These are phyloP conservation scores for Jacaranda copaia DNA, from an alignment of 257 asterid species.

Conservation along the genomic window DNA sequence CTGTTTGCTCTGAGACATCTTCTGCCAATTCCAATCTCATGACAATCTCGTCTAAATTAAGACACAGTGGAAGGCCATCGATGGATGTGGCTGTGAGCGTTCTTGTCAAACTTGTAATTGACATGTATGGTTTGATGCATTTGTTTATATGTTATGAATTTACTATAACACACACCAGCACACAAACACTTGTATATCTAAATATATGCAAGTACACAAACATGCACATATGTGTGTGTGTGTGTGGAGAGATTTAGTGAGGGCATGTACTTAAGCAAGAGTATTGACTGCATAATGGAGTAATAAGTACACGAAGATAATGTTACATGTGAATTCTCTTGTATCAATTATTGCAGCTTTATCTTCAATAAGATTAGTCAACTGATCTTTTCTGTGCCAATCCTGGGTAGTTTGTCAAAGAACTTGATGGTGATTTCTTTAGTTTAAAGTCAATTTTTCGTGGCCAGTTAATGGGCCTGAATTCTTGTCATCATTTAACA, in stretches of 20 bases:
- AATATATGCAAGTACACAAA: neutral
- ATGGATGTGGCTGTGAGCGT: slow-evolving; percentile 99
- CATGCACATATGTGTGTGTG: neutral
- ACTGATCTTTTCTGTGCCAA: neutral
- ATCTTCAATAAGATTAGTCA: slow-evolving; percentile 3
- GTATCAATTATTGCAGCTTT: slow-evolving; percentile 19
- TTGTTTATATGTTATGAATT: slow-evolving; percentile 29
- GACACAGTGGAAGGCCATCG: slow-evolving; percentile 89
- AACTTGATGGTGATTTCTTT: slow-evolving; percentile 5
- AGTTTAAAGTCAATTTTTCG: slow-evolving; percentile 3
- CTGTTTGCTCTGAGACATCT: slow-evolving; percentile 93
- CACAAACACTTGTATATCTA: slow-evolving; percentile 4
- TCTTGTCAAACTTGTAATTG: slow-evolving; percentile 96
- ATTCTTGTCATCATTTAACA: neutral
- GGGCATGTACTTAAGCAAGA: slow-evolving; percentile 18
- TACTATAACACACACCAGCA: slow-evolving; percentile 9
- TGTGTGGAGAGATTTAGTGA: neutral
- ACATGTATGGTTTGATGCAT: slow-evolving; percentile 76
- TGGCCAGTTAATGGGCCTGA: neutral
- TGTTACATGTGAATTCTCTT: slow-evolving; percentile 22
- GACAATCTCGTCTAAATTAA: slow-evolving; percentile 85
- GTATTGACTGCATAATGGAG: slow-evolving; percentile 17
- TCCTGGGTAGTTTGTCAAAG: neutral
- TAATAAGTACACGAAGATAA: slow-evolving; percentile 9
- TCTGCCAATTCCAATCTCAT: slow-evolving; percentile 63